Base-by-base conservation (phyloP, 139 green algal species). In the Chlorella sp. region DNA sequence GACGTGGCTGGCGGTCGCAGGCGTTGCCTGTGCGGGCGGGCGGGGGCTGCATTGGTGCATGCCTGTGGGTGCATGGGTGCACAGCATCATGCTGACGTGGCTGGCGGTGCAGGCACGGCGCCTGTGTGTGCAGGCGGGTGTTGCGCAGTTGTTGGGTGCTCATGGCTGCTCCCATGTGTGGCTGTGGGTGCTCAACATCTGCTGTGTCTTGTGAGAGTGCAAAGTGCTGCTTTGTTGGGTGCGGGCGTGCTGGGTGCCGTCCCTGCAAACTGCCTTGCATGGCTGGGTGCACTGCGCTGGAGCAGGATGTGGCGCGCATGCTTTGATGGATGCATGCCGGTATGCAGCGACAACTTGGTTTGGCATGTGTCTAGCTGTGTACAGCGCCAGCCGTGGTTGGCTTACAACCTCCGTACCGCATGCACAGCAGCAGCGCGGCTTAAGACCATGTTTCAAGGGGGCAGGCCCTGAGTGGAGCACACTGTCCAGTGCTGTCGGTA, bases 71-170 rank as follows among this genome's bases (percentile, higher is more conserved):
- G n/a, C n/a, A n/a, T n/a, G n/a, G 16, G 91, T 93, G 26, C 96
- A 97, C 88, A 97, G 97, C 86, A 89, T 91, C 36, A 96, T 91
- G 11, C 82, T 97, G 11, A 89, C 93, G 69, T 97, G 92, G 71
- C 76, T 93, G 39, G 60, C 53, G 69, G 84, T 66, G 24, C 68
- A 89, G 71, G 40, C 84, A 81, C 77, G 77, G 66, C 84, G 81
- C 34, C 66, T 66, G 84, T 88, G 40, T n/a, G 84, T 15, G 11
- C 1, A 36, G 3, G 32, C 14, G 37, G 37, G 24, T 36, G 37
- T 32, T 53, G 39, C 37, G 78, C 39, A n/a, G 12, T 3, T 73
- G 11, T 22, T n/a, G n/a, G n/a, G n/a, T n/a, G n/a, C n/a, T n/a
- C n/a, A n/a, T n/a, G 12, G n/a, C 32, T 36, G 30, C 48, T 34